Percentiles rank a stretch among this genome's conserved stretches.
phyloP scores from a whole-genome alignment of 768 basidiomycete genomes.

The Candolleomyces efflorescens region DNA sequence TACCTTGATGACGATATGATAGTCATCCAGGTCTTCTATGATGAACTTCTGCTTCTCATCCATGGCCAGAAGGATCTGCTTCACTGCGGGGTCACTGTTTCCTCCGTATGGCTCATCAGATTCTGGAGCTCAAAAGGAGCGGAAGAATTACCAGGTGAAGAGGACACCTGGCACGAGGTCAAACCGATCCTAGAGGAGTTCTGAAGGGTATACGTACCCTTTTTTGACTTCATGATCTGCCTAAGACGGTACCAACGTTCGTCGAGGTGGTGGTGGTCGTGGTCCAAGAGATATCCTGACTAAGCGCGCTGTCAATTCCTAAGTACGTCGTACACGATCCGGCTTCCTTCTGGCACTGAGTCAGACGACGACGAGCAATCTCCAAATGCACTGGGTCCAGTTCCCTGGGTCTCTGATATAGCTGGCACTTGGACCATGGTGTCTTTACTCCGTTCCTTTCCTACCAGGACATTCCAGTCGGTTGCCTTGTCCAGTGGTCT shows the following conservation, averaged over 20 bases:
- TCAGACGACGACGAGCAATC: neutral
- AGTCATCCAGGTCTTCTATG: constrained; percentile 83
- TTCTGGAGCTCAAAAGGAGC: neutral
- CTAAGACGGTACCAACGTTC: neutral
- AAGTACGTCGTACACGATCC: neutral
- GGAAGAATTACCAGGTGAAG: constrained; percentile 53
- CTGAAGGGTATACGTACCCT: constrained; percentile 36
- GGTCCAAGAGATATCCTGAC: neutral
- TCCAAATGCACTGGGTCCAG: too few relatives aligned
- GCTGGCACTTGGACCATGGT: too few relatives aligned
- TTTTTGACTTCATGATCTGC: constrained; percentile 57
- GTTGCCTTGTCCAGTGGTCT: too few relatives aligned
- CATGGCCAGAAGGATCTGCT: constrained; percentile 80
- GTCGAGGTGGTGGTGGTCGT: neutral
- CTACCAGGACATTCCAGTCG: too few relatives aligned
- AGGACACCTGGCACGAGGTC: constrained; percentile 44
- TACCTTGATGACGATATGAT: constrained; percentile 77
- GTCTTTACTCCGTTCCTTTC: too few relatives aligned
- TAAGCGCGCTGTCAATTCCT: neutral
- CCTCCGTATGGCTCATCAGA: neutral
- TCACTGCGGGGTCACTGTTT: constrained; percentile 80
- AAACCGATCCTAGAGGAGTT: neutral
- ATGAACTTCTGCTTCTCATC: constrained; percentile 79
- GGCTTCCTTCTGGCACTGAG: neutral
- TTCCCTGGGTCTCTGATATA: too few relatives aligned